These are phyloP conservation scores for Malus sieversii DNA, from an alignment of 306 rosid genomes.

Conservation along the genomic window DNA sequence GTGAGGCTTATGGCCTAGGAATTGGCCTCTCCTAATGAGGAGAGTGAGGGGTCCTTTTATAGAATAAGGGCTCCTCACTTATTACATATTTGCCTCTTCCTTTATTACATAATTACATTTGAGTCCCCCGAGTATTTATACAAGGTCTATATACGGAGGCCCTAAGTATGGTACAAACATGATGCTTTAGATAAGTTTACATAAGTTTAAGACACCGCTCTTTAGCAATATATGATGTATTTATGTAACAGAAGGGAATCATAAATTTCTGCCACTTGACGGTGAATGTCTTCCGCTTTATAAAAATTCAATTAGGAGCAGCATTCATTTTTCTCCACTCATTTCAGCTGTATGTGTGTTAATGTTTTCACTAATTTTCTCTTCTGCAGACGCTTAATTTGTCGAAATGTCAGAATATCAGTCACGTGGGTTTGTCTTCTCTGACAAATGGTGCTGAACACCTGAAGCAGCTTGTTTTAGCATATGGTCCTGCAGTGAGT, in stretches of 20 bases:
- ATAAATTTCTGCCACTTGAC: neutral
- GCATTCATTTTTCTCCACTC: neutral
- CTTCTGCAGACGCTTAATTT: constrained; percentile 46
- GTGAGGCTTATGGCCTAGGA: no score
- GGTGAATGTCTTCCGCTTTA: neutral
- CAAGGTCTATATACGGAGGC: no score
- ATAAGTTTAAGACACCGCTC: neutral
- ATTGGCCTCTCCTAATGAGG: no score
- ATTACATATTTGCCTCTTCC: no score
- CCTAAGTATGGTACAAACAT: no score
- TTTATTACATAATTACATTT: no score
- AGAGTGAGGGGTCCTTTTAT: no score
- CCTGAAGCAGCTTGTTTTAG: constrained; percentile 47
- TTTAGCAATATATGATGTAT: neutral
- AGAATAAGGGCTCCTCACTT: no score
- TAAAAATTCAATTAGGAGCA: neutral
- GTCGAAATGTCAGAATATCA: constrained; percentile 49
- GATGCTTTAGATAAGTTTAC: neutral
- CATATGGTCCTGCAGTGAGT: constrained; percentile 55
- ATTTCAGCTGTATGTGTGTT: neutral
- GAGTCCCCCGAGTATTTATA: no score
- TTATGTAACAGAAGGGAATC: neutral
- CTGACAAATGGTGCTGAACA: constrained; percentile 44
- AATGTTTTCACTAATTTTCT: neutral
- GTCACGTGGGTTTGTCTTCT: constrained; percentile 54